Conservation (phyloP, 2,329 filamentous ascomycete species). For the Harringtonia aguacate region DNA sequence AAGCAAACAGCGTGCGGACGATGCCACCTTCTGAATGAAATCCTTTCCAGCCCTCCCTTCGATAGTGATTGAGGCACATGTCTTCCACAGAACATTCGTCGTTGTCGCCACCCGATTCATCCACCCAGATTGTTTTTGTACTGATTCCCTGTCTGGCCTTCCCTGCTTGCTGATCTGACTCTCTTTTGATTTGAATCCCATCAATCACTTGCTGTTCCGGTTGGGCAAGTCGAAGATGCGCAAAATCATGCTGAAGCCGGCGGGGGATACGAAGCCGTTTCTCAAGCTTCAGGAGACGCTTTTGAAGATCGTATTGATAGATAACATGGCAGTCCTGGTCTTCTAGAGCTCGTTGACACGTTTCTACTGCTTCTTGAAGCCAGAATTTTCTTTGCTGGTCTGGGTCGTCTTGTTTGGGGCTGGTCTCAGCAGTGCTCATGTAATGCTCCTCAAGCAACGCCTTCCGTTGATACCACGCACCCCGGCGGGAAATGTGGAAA, state of each 20-base stretch:
- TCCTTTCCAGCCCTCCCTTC: slow-evolving; percentile 78
- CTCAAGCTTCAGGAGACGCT: slow-evolving; percentile 85
- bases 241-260: slow-evolving; percentile 85
- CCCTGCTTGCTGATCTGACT: slow-evolving; percentile 31
- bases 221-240: slow-evolving; percentile 67
- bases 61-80: slow-evolving; percentile 87
- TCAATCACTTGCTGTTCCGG: slow-evolving; percentile 65
- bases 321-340: slow-evolving; percentile 85
- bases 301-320: slow-evolving; percentile 90
- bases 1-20: slow-evolving; percentile 79
- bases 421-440: slow-evolving; percentile 51
- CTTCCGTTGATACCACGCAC: slow-evolving; percentile 92
- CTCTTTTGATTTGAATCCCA: slow-evolving; percentile 59
- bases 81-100: slow-evolving; percentile 76
- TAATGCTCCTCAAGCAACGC: slow-evolving; percentile 93
- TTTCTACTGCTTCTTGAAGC: slow-evolving; percentile 64
- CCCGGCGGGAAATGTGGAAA: slow-evolving; percentile 76
- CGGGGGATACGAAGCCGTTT: slow-evolving; percentile 72
- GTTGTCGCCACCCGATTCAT: slow-evolving; percentile 36
- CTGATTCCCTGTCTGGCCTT: slow-evolving; percentile 12
- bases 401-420: slow-evolving; percentile 17
- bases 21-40: slow-evolving; percentile 91
- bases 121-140: slow-evolving; percentile 79
- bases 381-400: slow-evolving; percentile 67
- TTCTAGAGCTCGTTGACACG: slow-evolving; percentile 78